Evolutionary conservation across 2,329 filamentous ascomycete species (phyloP).

Genomic region (Cladosporium sp.): DNA sequence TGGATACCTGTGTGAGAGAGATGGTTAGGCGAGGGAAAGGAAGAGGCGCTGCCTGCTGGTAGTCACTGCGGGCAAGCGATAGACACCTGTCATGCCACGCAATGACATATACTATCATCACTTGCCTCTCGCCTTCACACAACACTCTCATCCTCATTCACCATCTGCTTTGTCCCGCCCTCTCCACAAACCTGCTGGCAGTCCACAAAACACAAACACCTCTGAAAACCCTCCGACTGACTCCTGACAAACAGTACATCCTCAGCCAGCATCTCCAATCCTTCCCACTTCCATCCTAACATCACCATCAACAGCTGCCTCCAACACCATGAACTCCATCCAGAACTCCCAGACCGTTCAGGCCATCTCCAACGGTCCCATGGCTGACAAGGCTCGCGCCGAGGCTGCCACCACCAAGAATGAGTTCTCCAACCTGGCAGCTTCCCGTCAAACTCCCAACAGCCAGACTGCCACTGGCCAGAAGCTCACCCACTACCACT

Average conservation of each 20-base stretch:
- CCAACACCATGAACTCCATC: constrained; percentile 44
- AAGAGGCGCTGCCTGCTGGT: constrained; percentile 10
- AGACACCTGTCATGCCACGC: neutral
- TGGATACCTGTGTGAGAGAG: neutral
- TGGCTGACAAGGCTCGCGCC: constrained; percentile 53
- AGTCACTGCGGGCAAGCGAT: neutral
- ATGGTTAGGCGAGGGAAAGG: neutral
- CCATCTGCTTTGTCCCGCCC: neutral
- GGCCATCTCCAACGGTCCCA: constrained; percentile 47
- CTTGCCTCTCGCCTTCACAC: neutral
- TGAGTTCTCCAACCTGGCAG: constrained; percentile 56
- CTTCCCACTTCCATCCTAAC: constrained; percentile 2
- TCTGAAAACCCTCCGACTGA: neutral
- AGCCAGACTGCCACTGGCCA: constrained; percentile 56
- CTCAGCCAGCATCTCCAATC: neutral
- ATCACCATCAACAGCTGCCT: constrained; percentile 39
- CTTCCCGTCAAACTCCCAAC: constrained; percentile 49
- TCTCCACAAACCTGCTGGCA: constrained; percentile 1
- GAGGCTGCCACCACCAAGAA: constrained; percentile 52
- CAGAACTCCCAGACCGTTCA: constrained; percentile 48
- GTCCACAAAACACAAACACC: constrained; percentile 3
- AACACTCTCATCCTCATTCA: neutral
- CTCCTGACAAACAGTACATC: constrained; percentile 8
- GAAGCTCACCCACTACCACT: constrained; percentile 62
- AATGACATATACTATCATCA: neutral